These are phyloP conservation scores for Xylaria sp. DNA, from an alignment of 2,329 filamentous ascomycete genomes.

Conservation along the genomic window DNA sequence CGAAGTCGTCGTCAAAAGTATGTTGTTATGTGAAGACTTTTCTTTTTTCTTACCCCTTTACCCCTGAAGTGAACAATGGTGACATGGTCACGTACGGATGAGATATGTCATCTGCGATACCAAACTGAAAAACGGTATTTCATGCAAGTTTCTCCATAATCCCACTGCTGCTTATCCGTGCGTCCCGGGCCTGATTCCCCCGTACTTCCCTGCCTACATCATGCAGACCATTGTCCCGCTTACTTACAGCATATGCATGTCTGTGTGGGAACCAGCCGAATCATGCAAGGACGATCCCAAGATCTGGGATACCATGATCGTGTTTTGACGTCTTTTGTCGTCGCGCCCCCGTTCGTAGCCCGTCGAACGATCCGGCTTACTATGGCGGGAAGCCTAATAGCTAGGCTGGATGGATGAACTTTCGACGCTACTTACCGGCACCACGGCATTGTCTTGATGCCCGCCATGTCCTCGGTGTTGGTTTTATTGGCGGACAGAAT, in stretches of 20 bases:
- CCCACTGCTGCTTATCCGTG: neutral
- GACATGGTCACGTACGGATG: no score
- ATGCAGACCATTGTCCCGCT: neutral
- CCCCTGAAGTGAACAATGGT: no score
- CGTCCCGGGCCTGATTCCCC: neutral
- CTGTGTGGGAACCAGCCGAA: neutral
- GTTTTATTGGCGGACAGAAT: neutral
- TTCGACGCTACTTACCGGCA: no score
- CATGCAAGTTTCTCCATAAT: neutral
- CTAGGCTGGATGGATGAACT: neutral
- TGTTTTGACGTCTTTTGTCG: conserved; percentile 8
- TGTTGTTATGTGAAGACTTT: no score
- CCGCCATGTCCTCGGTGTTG: conserved; percentile 13
- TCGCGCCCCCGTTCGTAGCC: neutral
- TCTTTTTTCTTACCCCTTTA: no score
- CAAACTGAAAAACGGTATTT: neutral
- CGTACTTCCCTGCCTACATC: neutral
- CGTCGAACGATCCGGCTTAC: neutral
- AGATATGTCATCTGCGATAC: neutral
- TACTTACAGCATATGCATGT: neutral
- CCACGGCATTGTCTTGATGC: no score
- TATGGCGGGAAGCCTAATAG: conserved; percentile 2
- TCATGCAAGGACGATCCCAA: neutral
- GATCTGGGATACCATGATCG: conserved; percentile 6
- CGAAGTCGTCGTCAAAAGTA: no score